These are phyloP conservation scores for Phyllosticta citribraziliensis DNA, from an alignment of 2,329 filamentous ascomycete genomes.

Conservation along the genomic window DNA sequence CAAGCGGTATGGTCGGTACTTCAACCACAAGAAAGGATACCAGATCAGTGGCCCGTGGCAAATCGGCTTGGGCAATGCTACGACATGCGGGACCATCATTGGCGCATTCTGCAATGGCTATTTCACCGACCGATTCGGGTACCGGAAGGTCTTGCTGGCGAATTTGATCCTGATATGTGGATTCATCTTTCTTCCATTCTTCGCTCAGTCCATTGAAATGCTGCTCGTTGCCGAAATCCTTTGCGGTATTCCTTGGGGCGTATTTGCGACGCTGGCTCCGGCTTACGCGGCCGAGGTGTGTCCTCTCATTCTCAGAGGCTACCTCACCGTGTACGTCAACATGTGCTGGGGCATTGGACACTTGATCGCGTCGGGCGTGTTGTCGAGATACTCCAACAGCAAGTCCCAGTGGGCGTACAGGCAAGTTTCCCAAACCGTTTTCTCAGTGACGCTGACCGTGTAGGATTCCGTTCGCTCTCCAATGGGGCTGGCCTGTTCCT, in stretches of 20 bases:
- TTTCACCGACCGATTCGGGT: slow-evolving; percentile 35
- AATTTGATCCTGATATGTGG: slow-evolving; percentile 29
- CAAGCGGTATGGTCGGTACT: slow-evolving; percentile 29
- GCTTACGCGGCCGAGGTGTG: slow-evolving; percentile 50
- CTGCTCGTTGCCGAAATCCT: slow-evolving; percentile 36
- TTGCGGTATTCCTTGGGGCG: slow-evolving; percentile 35
- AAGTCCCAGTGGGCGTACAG: slow-evolving; percentile 55
- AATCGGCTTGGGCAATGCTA: slow-evolving; percentile 35
- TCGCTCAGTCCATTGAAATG: slow-evolving; percentile 31
- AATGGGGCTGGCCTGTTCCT: slow-evolving; percentile 66
- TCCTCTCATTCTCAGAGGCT: slow-evolving; percentile 54
- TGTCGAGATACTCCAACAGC: slow-evolving; percentile 55
- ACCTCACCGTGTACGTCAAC: slow-evolving; percentile 54
- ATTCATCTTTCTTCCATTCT: slow-evolving; percentile 38
- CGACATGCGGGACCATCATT: slow-evolving; percentile 34
- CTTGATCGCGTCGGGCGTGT: slow-evolving; percentile 60
- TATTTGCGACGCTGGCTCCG: slow-evolving; percentile 37
- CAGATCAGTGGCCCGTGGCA: slow-evolving; percentile 37
- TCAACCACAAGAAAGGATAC: slow-evolving; percentile 24
- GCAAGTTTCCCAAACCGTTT: not conserved
- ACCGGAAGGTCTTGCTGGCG: slow-evolving; percentile 33
- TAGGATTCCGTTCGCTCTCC: slow-evolving; percentile 54
- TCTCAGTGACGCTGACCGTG: not conserved
- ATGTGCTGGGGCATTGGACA: slow-evolving; percentile 69
- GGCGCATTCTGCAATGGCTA: slow-evolving; percentile 38